Percentiles rank a stretch among this genome's conserved stretches.
Evolutionary conservation across 495 filamentous ascomycete genomes (phyloP).

Genomic region (Aspergillus hancockii): DNA sequence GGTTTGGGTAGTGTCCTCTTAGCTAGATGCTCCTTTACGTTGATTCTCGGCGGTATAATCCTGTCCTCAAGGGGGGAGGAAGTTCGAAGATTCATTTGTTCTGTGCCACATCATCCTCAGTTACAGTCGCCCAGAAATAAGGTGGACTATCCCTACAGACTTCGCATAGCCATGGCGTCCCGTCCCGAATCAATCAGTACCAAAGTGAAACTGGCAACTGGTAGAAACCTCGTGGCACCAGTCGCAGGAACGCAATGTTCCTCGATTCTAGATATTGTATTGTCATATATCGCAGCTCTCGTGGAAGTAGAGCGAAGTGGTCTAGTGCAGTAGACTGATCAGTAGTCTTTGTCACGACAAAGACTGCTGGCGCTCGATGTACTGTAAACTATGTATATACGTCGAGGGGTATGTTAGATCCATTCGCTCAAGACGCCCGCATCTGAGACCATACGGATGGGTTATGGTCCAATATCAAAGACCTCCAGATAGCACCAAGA

Average conservation of each 20-base stretch:
- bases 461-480: too few species aligned
- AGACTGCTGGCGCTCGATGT: too few species aligned
- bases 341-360: too few species aligned
- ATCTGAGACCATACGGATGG: too few species aligned
- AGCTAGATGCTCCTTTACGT: background rate
- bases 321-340: too few species aligned
- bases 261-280: background rate
- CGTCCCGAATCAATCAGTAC: background rate
- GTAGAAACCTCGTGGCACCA: background rate
- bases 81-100: background rate
- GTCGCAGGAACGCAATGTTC: background rate
- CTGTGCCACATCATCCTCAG: background rate
- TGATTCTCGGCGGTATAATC: too few species aligned
- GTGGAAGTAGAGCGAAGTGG: background rate
- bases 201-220: background rate
- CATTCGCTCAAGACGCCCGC: too few species aligned
- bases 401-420: too few species aligned
- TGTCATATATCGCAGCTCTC: background rate
- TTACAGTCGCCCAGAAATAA: slow-evolving; percentile 11
- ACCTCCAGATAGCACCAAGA: too few species aligned
- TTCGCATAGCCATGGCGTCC: slow-evolving; percentile 11
- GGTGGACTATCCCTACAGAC: slow-evolving; percentile 3
- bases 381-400: too few species aligned
- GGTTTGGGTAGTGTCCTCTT: slow-evolving; percentile 1
- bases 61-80: too few species aligned